Conservation (phyloP, 2,329 filamentous ascomycete species). For the Fusarium sp. region DNA sequence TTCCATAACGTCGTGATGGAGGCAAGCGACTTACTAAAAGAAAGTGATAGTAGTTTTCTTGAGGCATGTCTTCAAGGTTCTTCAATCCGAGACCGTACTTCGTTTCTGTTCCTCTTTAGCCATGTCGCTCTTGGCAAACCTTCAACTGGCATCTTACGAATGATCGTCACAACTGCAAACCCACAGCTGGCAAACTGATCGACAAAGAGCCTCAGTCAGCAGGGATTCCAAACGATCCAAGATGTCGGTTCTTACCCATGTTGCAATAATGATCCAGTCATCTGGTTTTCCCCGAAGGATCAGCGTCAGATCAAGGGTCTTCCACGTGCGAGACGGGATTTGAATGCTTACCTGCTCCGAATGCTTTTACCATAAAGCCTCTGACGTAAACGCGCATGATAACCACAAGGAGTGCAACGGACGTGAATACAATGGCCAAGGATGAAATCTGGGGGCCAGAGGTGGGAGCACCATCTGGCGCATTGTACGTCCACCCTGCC, state of each 20-base stretch:
- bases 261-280: slow-evolving; percentile 33
- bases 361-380: slow-evolving; percentile 23
- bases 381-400: slow-evolving; percentile 23
- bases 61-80: slow-evolving; percentile 51
- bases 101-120: slow-evolving; percentile 49
- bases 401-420: slow-evolving; percentile 9
- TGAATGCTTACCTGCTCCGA: slow-evolving; percentile 21
- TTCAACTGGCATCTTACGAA: slow-evolving; percentile 47
- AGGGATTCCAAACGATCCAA: neutral
- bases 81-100: slow-evolving; percentile 57
- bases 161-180: slow-evolving; percentile 49
- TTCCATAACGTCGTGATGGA: neutral
- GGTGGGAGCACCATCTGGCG: slow-evolving; percentile 13
- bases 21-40: slow-evolving; percentile 41
- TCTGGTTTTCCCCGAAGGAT: slow-evolving; percentile 9
- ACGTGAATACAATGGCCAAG: slow-evolving; percentile 18
- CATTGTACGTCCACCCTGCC: slow-evolving; percentile 31
- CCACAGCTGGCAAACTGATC: slow-evolving; percentile 47
- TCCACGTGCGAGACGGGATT: neutral
- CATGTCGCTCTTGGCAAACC: neutral
- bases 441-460: slow-evolving; percentile 24
- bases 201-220: neutral
- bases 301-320: neutral
- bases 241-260: slow-evolving; percentile 22
- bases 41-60: slow-evolving; percentile 53